Conservation (phyloP, 2,329 filamentous ascomycete genomes). For the Claviceps monticola region DNA sequence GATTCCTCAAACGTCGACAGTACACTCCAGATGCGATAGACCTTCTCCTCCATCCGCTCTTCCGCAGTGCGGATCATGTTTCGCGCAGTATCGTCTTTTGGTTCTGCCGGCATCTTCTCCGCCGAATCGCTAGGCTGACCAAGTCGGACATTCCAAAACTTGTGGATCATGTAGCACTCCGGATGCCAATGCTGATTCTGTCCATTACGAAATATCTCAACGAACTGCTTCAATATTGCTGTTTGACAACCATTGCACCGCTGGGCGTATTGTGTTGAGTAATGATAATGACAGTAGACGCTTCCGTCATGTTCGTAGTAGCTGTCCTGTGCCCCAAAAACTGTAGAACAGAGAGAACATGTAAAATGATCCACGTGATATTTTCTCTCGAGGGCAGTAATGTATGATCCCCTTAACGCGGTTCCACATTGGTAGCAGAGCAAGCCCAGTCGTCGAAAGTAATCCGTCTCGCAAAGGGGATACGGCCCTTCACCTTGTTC, state of each 20-base stretch:
- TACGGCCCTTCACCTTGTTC: conserved; percentile 78
- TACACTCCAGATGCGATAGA: conserved; percentile 96
- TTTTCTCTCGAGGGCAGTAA: conserved; percentile 92
- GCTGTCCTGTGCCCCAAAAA: conserved; percentile 96
- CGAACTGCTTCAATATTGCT: conserved; percentile 95
- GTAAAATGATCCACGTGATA: conserved; percentile 99
- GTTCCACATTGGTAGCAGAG: conserved; percentile 87
- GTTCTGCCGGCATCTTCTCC: conserved; percentile 25
- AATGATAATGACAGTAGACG: conserved; percentile 98
- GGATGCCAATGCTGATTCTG: conserved; percentile 99
- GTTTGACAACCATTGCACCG: conserved; percentile 94
- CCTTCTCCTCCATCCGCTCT: conserved; percentile 93
- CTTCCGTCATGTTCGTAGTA: conserved; percentile 97
- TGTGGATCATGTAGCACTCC: conserved; percentile 99
- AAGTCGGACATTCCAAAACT: conserved; percentile 97
- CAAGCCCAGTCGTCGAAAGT: conserved; percentile 82
- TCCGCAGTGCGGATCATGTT: conserved; percentile 71
- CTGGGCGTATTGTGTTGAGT: conserved; percentile 93
- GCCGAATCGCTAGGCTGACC: conserved; percentile 43
- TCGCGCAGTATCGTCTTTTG: conserved; percentile 47
- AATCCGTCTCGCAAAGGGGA: conserved; percentile 93
- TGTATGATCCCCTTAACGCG: conserved; percentile 90
- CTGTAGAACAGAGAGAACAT: conserved; percentile 88
- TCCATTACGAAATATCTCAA: conserved; percentile 95
- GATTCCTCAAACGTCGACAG: conserved; percentile 95